A percentile compares a stretch with the other conserved stretches of the same genome.
Conservation (phyloP, 768 basidiomycete genomes). For the Hysterangium stoloniferum region DNA sequence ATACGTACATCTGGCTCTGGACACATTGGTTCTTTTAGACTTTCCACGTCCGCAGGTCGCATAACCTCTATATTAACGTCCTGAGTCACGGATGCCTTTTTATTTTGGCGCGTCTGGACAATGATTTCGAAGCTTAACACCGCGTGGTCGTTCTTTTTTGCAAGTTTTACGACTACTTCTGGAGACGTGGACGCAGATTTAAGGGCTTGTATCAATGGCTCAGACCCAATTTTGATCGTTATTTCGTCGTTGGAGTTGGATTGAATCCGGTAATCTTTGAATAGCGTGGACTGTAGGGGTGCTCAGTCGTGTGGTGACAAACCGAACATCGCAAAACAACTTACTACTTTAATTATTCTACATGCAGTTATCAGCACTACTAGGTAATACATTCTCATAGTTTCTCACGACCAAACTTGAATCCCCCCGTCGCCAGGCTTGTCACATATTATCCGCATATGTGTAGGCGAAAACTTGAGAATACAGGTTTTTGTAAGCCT, state of each 20-base stretch:
- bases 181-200: conserved; percentile 43
- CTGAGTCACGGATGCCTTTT: conserved; percentile 59
- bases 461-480: conserved; percentile 66
- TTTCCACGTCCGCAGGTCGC: conserved; percentile 64
- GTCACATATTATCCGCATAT: conserved; percentile 80
- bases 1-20: conserved; percentile 73
- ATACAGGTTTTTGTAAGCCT: conserved; percentile 81
- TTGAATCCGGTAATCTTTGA: conserved; percentile 75
- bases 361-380: background rate
- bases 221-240: conserved; percentile 61
- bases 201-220: conserved; percentile 70
- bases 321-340: background rate
- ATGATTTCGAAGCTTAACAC: conserved; percentile 71
- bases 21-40: conserved; percentile 72
- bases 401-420: conserved; percentile 79
- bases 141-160: conserved; percentile 78
- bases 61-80: conserved; percentile 80
- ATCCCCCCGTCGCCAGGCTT: conserved; percentile 72
- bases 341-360: conserved; percentile 20
- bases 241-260: conserved; percentile 82
- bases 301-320: conserved; percentile 49
- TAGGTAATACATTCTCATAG: conserved; percentile 17
- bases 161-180: conserved; percentile 73
- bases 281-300: conserved; percentile 39
- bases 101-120: conserved; percentile 54